Evolutionary conservation across 2,329 filamentous ascomycete genomes (phyloP), one percentile per base, ranked within the genome.

Genomic region (Penicillium paneum): DNA sequence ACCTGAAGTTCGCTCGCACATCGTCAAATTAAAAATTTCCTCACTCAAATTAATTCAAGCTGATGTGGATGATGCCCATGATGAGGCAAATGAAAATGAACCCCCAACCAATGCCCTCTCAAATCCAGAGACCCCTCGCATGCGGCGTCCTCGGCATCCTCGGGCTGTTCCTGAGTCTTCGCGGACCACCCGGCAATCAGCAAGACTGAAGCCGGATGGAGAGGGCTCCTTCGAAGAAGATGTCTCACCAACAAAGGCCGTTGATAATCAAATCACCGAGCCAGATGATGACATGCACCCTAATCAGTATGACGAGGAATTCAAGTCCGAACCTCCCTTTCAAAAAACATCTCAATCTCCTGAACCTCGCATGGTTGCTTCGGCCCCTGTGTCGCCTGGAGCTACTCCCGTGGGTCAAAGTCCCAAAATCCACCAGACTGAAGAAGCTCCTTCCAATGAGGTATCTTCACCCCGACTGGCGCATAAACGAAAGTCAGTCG

Each of bases 111-210:
- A 11, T 38, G 39, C 41, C 6, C 51, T 34, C 35, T 50, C 49
- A 34, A 60, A 51, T 17, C 65, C 66, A 35, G 66, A 70, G 52
- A 70, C 69, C 8, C 71, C 71, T 28, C 67, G 66, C 40, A 42
- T 58, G 26, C 71, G 69, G 41, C 71, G 71, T 43, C 61, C 66
- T n/a, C 69, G 68, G 57, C 64, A 70, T 15, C 59, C 59, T 8
- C 47, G 64, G 49, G 50, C 64, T 31, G 64, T 63, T 17, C 65
- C 69, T 40, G 71, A 73, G 55, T 68, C 67, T 4, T 69, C 66
- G 13, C 60, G 67, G 39, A 67, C 70, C 26, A 71, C 70, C 19
- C 67, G 72, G 40, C 66, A 69, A 55, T 74, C 72, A 13, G 64
- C 70, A 31, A 66, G 71, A 53, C 56, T 71, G 13, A 70, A 65